phyloP scores from a whole-genome alignment of 495 filamentous ascomycete species.

The Lasiosphaeris hirsuta region DNA sequence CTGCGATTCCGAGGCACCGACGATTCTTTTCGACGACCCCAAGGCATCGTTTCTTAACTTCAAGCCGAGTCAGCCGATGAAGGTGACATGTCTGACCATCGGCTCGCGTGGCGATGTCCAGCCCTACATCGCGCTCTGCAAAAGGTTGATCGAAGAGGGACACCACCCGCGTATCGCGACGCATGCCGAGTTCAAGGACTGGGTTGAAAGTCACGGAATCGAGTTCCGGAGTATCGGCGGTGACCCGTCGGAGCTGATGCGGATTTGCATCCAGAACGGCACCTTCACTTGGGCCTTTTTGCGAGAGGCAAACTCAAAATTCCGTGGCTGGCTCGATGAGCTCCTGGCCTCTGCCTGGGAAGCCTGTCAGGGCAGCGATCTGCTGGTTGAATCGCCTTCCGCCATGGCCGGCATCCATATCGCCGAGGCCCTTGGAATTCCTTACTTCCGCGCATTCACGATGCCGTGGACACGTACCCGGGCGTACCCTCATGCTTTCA shows the following conservation, averaged over 20 bases:
- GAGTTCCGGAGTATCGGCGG: slow-evolving; percentile 85
- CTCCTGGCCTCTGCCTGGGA: slow-evolving; percentile 79
- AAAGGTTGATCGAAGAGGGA: slow-evolving; percentile 81
- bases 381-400: slow-evolving; percentile 92
- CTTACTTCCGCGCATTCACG: slow-evolving; percentile 96
- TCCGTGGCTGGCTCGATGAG: slow-evolving; percentile 90
- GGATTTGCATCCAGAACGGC: slow-evolving; percentile 92
- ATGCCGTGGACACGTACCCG: slow-evolving; percentile 98
- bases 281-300: slow-evolving; percentile 96
- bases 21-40: slow-evolving; percentile 89
- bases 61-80: slow-evolving; percentile 77
- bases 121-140: slow-evolving; percentile 95
- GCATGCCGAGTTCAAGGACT: slow-evolving; percentile 81
- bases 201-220: slow-evolving; percentile 89
- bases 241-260: slow-evolving; percentile 92
- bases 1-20: slow-evolving; percentile 53
- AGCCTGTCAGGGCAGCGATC: slow-evolving; percentile 81
- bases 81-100: slow-evolving; percentile 93
- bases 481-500: slow-evolving; percentile 95
- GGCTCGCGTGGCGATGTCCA: slow-evolving; percentile 95
- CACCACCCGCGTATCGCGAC: slow-evolving; percentile 88
- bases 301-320: slow-evolving; percentile 79
- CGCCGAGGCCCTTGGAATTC: slow-evolving; percentile 89
- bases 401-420: slow-evolving; percentile 99
- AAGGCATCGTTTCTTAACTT: slow-evolving; percentile 91